Percentiles rank a stretch among this genome's conserved stretches.
Evolutionary conservation across 169 alveolate species (phyloP).

Genomic region (Theileria parva): DNA sequence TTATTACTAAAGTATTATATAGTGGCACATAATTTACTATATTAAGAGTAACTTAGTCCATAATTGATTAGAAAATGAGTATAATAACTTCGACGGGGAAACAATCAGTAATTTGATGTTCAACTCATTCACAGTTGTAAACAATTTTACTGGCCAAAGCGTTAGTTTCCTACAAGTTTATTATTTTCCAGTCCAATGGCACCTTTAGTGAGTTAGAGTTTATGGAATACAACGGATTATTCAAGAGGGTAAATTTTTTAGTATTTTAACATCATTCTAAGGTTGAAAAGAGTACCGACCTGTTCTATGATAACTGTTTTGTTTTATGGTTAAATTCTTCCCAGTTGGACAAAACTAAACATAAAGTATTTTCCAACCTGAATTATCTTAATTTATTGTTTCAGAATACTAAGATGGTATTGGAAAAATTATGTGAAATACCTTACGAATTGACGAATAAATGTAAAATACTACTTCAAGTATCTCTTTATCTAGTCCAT

Average conservation of each 20-base stretch:
- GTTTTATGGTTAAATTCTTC: slow-evolving; percentile 54
- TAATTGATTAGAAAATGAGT: slow-evolving; percentile 15
- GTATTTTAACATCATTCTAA: background rate
- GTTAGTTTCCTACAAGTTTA: slow-evolving; percentile 9
- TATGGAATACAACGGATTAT: slow-evolving; percentile 56
- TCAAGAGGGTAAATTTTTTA: slow-evolving; percentile 30
- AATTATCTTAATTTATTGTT: background rate
- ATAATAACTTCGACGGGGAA: slow-evolving; percentile 20
- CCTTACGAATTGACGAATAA: slow-evolving; percentile 56
- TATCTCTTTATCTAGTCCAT: background rate
- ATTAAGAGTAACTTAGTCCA: background rate
- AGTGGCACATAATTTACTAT: too few species aligned
- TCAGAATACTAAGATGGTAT: slow-evolving; percentile 25
- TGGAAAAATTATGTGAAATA: slow-evolving; percentile 30
- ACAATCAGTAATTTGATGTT: slow-evolving; percentile 17
- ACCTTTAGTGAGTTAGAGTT: slow-evolving; percentile 48
- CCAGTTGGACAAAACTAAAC: slow-evolving; percentile 41
- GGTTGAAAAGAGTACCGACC: slow-evolving; percentile 6
- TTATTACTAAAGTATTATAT: background rate
- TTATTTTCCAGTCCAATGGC: too few species aligned
- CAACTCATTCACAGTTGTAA: slow-evolving; percentile 2
- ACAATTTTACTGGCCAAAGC: slow-evolving; percentile 8
- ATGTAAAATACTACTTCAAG: slow-evolving; percentile 60
- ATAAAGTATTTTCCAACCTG: slow-evolving; percentile 23
- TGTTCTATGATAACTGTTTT: slow-evolving; percentile 30